phyloP scores from a whole-genome alignment of 257 asterid genomes.

The Rubia yunnanensis region DNA sequence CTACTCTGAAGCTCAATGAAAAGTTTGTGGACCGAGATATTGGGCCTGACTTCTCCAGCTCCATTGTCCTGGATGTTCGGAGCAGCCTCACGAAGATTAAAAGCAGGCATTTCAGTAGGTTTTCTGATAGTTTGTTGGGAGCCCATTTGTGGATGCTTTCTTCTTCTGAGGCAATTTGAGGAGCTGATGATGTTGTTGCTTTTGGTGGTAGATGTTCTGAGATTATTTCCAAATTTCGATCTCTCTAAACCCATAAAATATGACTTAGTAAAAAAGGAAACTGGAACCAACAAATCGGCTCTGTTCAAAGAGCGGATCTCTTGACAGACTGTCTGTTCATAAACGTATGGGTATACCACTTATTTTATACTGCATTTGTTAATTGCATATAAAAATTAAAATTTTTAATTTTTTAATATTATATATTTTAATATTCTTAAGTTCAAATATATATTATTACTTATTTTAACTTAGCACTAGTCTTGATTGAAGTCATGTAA shows the following conservation, averaged over 20 bases:
- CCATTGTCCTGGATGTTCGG: constrained; percentile 70
- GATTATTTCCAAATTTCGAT: constrained; percentile 29
- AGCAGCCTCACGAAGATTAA: constrained; percentile 66
- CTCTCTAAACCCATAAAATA: constrained; percentile 35
- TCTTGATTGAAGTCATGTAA: too few relatives aligned
- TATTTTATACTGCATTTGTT: too few relatives aligned
- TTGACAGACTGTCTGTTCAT: too few relatives aligned
- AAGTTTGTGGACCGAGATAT: constrained; percentile 51
- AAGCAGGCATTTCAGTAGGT: constrained; percentile 67
- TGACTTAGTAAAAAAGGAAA: too few relatives aligned
- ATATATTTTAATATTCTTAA: too few relatives aligned
- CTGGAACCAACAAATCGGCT: too few relatives aligned
- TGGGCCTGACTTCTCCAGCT: constrained; percentile 70
- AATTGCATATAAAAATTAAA: too few relatives aligned
- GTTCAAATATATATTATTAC: too few relatives aligned
- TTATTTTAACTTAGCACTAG: too few relatives aligned
- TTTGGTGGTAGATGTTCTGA: constrained; percentile 22
- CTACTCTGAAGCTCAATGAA: constrained; percentile 69
- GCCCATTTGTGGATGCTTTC: constrained; percentile 58
- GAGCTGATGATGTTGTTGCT: constrained; percentile 18
- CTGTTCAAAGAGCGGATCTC: too few relatives aligned
- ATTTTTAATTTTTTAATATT: too few relatives aligned
- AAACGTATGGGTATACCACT: too few relatives aligned
- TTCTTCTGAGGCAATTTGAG: constrained; percentile 51
- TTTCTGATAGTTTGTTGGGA: constrained; percentile 89